phyloP scores from a whole-genome alignment of 2,329 filamentous ascomycete genomes.

The Fusarium liriodendri region DNA sequence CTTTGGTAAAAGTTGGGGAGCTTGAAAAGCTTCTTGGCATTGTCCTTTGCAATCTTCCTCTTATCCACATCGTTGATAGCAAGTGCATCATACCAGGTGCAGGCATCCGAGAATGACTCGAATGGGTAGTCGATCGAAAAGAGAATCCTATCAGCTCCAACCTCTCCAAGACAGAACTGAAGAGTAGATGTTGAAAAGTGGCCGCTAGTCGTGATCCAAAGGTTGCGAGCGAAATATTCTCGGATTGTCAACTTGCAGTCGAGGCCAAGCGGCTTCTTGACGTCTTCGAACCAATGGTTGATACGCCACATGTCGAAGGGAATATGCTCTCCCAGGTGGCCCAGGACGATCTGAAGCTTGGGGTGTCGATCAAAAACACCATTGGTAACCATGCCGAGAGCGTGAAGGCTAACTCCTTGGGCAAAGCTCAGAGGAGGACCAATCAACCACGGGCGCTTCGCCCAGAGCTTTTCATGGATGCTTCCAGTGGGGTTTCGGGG shows the following conservation, averaged over 20 bases:
- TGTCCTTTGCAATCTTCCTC: slow-evolving; percentile 56
- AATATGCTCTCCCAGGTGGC: slow-evolving; percentile 61
- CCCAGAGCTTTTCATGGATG: slow-evolving; percentile 68
- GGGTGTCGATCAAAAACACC: slow-evolving; percentile 63
- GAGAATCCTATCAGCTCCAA: slow-evolving; percentile 62
- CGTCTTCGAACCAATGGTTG: slow-evolving; percentile 67
- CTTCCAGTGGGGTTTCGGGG: slow-evolving; percentile 67
- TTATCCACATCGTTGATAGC: slow-evolving; percentile 49
- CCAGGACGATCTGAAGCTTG: slow-evolving; percentile 58
- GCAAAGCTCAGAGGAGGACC: slow-evolving; percentile 70
- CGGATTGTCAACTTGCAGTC: slow-evolving; percentile 61
- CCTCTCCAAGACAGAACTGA: slow-evolving; percentile 60
- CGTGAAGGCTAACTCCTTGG: slow-evolving; percentile 68
- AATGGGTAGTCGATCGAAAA: slow-evolving; percentile 66
- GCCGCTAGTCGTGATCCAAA: slow-evolving; percentile 68
- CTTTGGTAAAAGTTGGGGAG: slow-evolving; percentile 40
- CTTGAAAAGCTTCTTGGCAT: slow-evolving; percentile 56
- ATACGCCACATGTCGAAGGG: slow-evolving; percentile 63
- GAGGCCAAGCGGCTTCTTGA: slow-evolving; percentile 62
- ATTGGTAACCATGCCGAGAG: slow-evolving; percentile 62
- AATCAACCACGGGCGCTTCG: slow-evolving; percentile 68
- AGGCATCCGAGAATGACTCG: slow-evolving; percentile 57
- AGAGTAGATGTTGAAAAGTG: slow-evolving; percentile 66
- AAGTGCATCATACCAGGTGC: slow-evolving; percentile 54
- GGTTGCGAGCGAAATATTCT: slow-evolving; percentile 65